phyloP scores from a whole-genome alignment of 352 stramenopile species.

The Phytophthora uliginosa region DNA sequence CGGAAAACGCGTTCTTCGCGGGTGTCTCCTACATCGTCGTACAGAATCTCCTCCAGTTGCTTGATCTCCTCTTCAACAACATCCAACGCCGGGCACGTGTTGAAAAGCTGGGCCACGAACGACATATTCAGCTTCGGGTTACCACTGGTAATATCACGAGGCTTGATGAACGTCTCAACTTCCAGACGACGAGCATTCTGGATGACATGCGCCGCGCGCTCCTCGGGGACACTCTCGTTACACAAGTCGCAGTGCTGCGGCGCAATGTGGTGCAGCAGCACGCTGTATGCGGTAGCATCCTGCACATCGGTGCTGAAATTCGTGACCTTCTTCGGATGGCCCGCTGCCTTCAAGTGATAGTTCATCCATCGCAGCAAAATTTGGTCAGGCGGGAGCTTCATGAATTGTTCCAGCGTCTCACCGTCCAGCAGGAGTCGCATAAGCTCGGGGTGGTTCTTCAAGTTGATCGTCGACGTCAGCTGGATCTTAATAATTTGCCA shows the following conservation, averaged over 20 bases:
- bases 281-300: conserved; percentile 89
- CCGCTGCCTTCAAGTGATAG: conserved; percentile 90
- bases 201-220: conserved; percentile 86
- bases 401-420: conserved; percentile 92
- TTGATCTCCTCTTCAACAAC: conserved; percentile 88
- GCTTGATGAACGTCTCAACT: conserved; percentile 94
- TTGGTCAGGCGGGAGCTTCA: conserved; percentile 92
- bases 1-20: conserved; percentile 92
- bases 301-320: conserved; percentile 87
- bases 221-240: conserved; percentile 59
- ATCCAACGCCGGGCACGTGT: conserved; percentile 90
- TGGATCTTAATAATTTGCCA: conserved; percentile 97
- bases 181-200: conserved; percentile 84
- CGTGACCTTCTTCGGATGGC: conserved; percentile 76
- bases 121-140: conserved; percentile 95
- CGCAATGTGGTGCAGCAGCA: conserved; percentile 91
- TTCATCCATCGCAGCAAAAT: conserved; percentile 96
- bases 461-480: conserved; percentile 92
- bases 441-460: conserved; percentile 94
- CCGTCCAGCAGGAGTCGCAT: conserved; percentile 87
- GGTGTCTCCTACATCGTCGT: conserved; percentile 89
- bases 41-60: conserved; percentile 88
- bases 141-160: conserved; percentile 92
- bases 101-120: conserved; percentile 93
- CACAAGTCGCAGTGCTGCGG: conserved; percentile 78